phyloP scores from a whole-genome alignment of 2,329 filamentous ascomycete species.

The Biscogniauxia mediterranea region DNA sequence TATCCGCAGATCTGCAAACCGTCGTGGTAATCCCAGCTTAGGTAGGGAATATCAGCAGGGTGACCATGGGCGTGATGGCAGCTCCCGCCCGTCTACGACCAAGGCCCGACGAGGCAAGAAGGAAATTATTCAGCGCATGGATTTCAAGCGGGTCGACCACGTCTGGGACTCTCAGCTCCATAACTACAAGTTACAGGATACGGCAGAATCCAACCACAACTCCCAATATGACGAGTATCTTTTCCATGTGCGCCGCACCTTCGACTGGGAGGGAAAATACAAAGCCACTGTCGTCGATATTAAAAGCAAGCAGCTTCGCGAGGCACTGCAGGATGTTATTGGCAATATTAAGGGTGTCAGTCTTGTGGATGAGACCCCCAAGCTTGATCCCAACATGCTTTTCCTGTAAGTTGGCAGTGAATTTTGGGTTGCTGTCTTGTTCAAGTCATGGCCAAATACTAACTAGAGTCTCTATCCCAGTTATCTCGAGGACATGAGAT shows the following conservation, averaged over 20 bases:
- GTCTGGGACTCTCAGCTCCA: slow-evolving; percentile 52
- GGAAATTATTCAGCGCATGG: slow-evolving; percentile 25
- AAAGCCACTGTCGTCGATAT: slow-evolving; percentile 73
- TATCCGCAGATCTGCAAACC: background rate
- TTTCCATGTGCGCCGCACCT: slow-evolving; percentile 79
- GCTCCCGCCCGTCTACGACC: background rate
- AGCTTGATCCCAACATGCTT: slow-evolving; percentile 68
- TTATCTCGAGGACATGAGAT: slow-evolving; percentile 75
- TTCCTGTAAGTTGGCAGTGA: slow-evolving; percentile 50
- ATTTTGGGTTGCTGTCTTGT: too few relatives aligned
- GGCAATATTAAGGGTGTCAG: slow-evolving; percentile 76
- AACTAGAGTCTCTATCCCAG: slow-evolving; percentile 36
- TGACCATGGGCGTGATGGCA: background rate
- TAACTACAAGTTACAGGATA: slow-evolving; percentile 55
- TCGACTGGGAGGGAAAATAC: slow-evolving; percentile 83
- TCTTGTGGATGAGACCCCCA: slow-evolving; percentile 76
- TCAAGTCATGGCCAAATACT: too few relatives aligned
- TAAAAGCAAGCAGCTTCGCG: slow-evolving; percentile 76
- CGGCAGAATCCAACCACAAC: slow-evolving; percentile 44
- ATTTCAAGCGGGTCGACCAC: slow-evolving; percentile 53
- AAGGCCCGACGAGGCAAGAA: slow-evolving; percentile 20
- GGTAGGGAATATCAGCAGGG: background rate
- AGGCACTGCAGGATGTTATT: slow-evolving; percentile 69
- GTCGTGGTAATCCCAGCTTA: background rate
- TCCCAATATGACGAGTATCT: slow-evolving; percentile 72